Base-by-base conservation (phyloP, 2,329 filamentous ascomycete genomes). In the Aspergillus sp. region DNA sequence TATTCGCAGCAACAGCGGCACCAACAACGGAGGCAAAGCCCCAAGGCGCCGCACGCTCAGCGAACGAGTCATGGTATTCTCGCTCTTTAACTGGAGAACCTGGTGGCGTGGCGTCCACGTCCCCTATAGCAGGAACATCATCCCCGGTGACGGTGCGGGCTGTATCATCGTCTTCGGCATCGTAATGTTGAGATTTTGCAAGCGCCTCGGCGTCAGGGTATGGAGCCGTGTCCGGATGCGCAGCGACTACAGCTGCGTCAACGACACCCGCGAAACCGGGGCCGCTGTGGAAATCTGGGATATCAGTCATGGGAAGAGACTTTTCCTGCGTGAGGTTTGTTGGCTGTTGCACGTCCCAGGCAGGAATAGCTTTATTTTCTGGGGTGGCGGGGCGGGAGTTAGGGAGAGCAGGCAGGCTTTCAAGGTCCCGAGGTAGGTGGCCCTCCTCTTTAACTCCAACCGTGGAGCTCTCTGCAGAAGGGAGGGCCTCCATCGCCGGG, bases 391-490 rank as follows among this genome's bases (percentile, higher is more conserved):
- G 61, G 8, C 64, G 58, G 31, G 55, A 60, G 14, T 61, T 49
- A 39, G 62, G 55, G 6, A 64, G 57, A 1, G 62, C 56, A 17
- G 64, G 65, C 11, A 69, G 55, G 23, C 53, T 48, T 14, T 65
- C 58, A 15, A 65, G 31, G 9, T 59, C 49, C 33, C 61, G 59
- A 48, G 69, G 51, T 51, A 48, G 49, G 23, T 6, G 58, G 48
- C 63, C 62, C 12, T 68, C 62, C 9, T 67, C 64, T 55, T 62
- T 68, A 3, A 59, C 61, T 8, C 66, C 64, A 55, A 73, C 57
- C 8, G 63, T 58, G 5, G 73, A 72, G 2, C 70, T 69, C 55
- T 72, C 69, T n/a, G 62, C 64, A 19, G 71, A 72, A 51, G 71
- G 69, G 11, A 74, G 63, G 11, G 53, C 37, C 1, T 62, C 65